Percentiles rank a stretch among this genome's conserved stretches.
phyloP scores from a whole-genome alignment of 805 yeast species.

The Kodamaea nitidulidarum region DNA sequence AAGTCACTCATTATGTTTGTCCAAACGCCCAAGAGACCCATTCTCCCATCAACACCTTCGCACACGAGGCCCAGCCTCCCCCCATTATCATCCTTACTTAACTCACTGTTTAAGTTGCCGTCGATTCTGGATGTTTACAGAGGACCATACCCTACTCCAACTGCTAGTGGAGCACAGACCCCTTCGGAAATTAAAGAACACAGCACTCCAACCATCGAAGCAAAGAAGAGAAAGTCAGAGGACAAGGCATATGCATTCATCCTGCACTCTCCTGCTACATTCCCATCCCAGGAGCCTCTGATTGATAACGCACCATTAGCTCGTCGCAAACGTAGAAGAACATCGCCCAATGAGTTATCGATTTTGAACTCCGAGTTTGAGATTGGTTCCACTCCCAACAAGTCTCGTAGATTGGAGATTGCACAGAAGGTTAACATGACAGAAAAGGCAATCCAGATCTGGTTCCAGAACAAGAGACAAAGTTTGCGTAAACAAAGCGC shows the following conservation, averaged over 20 bases:
- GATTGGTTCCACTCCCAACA: slow-evolving; percentile 76
- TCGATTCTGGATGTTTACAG: slow-evolving; percentile 16
- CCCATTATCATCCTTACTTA: slow-evolving; percentile 36
- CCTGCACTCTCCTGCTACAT: slow-evolving; percentile 87
- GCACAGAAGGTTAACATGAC: slow-evolving; percentile 84
- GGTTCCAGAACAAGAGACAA: slow-evolving; percentile 97
- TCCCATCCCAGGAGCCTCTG: slow-evolving; percentile 73
- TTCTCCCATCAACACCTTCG: slow-evolving; percentile 21
- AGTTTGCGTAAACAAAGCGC: slow-evolving; percentile 53
- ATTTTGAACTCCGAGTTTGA: slow-evolving; percentile 79
- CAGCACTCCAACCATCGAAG: slow-evolving; percentile 4
- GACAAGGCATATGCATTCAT: slow-evolving; percentile 72
- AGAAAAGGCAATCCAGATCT: slow-evolving; percentile 96
- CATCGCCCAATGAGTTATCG: slow-evolving; percentile 80
- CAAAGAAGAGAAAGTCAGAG: slow-evolving; percentile 8
- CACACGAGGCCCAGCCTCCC: slow-evolving; percentile 29
- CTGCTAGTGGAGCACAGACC: not conserved
- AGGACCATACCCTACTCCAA: slow-evolving; percentile 7
- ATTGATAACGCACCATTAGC: slow-evolving; percentile 92
- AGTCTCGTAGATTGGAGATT: slow-evolving; percentile 67
- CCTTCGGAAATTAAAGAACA: not conserved
- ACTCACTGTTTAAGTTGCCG: slow-evolving; percentile 20
- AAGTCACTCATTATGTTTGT: slow-evolving; percentile 16
- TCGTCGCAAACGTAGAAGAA: slow-evolving; percentile 91
- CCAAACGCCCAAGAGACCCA: slow-evolving; percentile 35